phyloP scores from a whole-genome alignment of 345 rosid species.

The Lepidium aucheri region DNA sequence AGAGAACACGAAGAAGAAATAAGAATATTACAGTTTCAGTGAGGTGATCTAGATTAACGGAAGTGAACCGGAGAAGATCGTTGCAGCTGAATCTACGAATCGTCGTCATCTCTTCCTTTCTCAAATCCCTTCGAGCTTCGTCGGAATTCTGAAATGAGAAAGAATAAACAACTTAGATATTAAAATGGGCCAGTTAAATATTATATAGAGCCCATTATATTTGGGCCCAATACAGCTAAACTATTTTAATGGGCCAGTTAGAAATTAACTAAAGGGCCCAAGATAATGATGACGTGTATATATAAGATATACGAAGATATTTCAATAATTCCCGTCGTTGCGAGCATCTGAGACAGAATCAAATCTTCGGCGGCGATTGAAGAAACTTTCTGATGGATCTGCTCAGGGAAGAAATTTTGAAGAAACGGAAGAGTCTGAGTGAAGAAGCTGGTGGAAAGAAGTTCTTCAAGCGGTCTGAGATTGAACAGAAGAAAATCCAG shows the following conservation, averaged over 20 bases:
- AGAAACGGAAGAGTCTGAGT: slow-evolving; percentile 61
- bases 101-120: slow-evolving; percentile 67
- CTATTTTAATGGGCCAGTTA: background rate
- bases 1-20: background rate
- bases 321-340: background rate
- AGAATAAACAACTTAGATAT: background rate
- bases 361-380: slow-evolving; percentile 11
- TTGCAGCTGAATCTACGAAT: slow-evolving; percentile 87
- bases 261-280: background rate
- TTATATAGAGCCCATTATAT: background rate
- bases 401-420: slow-evolving; percentile 61
- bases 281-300: background rate
- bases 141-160: background rate
- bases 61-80: slow-evolving; percentile 79
- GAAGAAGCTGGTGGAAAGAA: slow-evolving; percentile 78
- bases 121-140: slow-evolving; percentile 5
- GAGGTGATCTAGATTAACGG: slow-evolving; percentile 87
- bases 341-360: background rate
- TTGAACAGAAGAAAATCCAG: slow-evolving; percentile 78
- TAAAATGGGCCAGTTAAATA: background rate
- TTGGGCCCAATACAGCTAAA: background rate
- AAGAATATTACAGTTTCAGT: slow-evolving; percentile 68
- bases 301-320: background rate
- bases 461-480: slow-evolving; percentile 79
- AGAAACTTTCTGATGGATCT: slow-evolving; percentile 49